A percentile compares a stretch with the other conserved stretches of the same genome.
Conservation (phyloP, 345 rosid species). For the Angophora floribunda region DNA sequence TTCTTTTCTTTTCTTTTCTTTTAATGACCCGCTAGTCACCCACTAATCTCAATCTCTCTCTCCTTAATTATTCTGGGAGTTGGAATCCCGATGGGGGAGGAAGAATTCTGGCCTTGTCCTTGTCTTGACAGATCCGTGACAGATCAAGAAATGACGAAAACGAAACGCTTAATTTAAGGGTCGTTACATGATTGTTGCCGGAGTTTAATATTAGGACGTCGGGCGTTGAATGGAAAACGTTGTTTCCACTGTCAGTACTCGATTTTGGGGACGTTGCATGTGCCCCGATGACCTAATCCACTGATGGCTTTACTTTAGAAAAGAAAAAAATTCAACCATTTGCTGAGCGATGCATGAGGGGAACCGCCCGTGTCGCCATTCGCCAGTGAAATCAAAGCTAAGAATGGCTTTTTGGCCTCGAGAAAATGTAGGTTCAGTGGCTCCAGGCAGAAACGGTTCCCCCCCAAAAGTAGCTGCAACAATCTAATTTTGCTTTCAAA, state of each 20-base stretch:
- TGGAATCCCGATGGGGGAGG: background rate
- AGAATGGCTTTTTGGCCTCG: background rate
- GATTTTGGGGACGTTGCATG: background rate
- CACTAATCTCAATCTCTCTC: background rate
- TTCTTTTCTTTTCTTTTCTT: no score
- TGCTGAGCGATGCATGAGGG: background rate
- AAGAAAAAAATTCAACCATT: background rate
- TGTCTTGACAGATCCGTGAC: background rate
- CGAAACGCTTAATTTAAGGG: background rate
- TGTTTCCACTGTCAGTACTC: background rate
- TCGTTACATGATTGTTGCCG: background rate
- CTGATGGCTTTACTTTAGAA: background rate
- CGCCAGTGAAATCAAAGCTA: background rate
- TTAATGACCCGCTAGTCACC: background rate
- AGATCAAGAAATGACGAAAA: background rate
- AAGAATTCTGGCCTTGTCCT: background rate
- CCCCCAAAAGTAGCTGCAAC: background rate
- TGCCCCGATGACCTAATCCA: background rate
- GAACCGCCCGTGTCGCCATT: background rate
- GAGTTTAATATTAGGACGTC: background rate
- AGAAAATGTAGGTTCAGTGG: background rate
- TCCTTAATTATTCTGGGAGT: background rate
- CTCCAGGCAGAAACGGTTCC: background rate
- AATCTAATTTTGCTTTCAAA: background rate
- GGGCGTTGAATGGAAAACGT: background rate